These are phyloP conservation scores for Berberis vulgaris DNA, from an alignment of 164 flowering plant genomes.

Conservation along the genomic window DNA sequence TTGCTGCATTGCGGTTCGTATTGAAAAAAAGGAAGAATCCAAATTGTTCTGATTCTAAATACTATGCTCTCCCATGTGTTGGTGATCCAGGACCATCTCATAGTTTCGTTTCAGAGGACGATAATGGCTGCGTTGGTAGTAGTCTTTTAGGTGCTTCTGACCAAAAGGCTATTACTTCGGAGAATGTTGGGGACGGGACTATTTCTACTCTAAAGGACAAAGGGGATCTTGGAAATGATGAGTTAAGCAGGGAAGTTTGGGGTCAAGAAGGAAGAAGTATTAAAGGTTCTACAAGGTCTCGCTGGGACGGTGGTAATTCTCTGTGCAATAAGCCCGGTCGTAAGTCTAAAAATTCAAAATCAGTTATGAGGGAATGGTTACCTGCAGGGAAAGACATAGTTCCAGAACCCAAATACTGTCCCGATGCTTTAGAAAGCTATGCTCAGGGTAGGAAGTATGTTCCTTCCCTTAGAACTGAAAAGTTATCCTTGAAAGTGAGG, in stretches of 20 bases:
- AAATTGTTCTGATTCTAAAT: background rate
- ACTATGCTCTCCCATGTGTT: background rate
- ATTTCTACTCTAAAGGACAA: constrained; percentile 1
- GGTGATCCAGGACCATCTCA: background rate
- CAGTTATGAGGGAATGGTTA: background rate
- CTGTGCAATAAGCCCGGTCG: background rate
- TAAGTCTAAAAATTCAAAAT: background rate
- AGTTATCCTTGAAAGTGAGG: constrained; percentile 15
- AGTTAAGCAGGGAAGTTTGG: constrained; percentile 1
- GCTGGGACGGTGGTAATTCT: background rate
- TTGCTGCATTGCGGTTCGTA: background rate
- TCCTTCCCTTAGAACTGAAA: no score
- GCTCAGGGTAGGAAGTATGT: background rate
- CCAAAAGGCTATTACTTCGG: background rate
- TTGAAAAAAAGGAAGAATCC: background rate
- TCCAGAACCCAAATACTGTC: constrained; percentile 10
- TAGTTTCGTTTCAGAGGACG: background rate
- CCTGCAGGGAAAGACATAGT: constrained; percentile 4
- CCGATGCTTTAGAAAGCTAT: constrained; percentile 32
- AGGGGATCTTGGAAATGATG: background rate
- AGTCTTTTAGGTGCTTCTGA: background rate
- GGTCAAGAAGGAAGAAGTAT: constrained; percentile 1
- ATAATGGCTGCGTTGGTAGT: background rate
- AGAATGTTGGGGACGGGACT: background rate
- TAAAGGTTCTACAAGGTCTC: background rate